Conservation (phyloP, 768 basidiomycete genomes). For the Boletellus sp. region DNA sequence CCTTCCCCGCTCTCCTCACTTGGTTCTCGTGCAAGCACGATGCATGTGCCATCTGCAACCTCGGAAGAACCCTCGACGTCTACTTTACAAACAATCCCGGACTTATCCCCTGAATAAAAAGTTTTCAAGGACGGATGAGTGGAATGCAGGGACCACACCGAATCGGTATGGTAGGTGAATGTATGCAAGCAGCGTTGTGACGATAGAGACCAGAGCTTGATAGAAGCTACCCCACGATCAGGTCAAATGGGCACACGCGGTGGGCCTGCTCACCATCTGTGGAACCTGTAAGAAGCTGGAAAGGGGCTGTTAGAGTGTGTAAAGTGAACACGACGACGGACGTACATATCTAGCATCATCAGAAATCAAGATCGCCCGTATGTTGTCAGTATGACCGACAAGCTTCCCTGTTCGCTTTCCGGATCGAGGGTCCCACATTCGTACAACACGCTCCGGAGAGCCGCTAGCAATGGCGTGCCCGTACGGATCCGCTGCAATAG, state of each 20-base stretch:
- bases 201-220: constrained; percentile 91
- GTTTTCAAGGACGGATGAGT: constrained; percentile 79
- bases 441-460: constrained; percentile 84
- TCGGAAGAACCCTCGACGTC: constrained; percentile 82
- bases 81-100: constrained; percentile 87
- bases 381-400: constrained; percentile 97
- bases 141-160: constrained; percentile 91
- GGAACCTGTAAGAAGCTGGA: constrained; percentile 77
- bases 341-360: constrained; percentile 90
- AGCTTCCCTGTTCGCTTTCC: constrained; percentile 80
- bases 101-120: constrained; percentile 94
- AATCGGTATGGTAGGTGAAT: constrained; percentile 91
- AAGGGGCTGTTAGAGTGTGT: constrained; percentile 4
- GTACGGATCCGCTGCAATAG: constrained; percentile 71
- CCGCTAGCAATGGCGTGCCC: constrained; percentile 85
- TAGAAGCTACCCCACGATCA: constrained; percentile 48
- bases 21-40: constrained; percentile 73
- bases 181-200: constrained; percentile 92
- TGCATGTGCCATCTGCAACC: constrained; percentile 85
- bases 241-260: constrained; percentile 6
- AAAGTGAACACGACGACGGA: constrained; percentile 13
- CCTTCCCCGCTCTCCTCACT: constrained; percentile 50
- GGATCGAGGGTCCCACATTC: constrained; percentile 90
- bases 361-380: constrained; percentile 82
- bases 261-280: constrained; percentile 52